Conservation (phyloP, 768 basidiomycete species). For the Terana coerulea region DNA sequence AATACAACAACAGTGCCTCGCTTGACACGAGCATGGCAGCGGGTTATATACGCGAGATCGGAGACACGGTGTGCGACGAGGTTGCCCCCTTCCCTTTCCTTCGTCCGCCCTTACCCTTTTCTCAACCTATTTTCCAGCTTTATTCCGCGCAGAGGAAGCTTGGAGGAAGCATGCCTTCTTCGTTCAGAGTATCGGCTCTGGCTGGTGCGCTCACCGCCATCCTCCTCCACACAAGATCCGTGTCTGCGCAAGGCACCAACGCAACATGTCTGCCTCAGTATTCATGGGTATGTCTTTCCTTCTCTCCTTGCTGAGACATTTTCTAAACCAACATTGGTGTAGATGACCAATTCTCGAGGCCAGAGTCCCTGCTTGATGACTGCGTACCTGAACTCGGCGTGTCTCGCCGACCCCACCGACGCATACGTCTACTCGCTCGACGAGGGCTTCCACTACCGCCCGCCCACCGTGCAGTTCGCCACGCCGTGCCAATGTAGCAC, state of each 20-base stretch:
- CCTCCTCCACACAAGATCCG: not conserved
- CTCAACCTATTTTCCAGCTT: no score
- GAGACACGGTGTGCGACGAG: not conserved
- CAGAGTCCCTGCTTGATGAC: conserved; percentile 15
- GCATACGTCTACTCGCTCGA: conserved; percentile 12
- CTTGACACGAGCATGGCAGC: not conserved
- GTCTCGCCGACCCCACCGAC: conserved; percentile 13
- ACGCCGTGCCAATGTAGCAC: conserved; percentile 52
- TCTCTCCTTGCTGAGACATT: not conserved
- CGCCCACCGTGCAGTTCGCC: conserved; percentile 32
- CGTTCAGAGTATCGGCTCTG: no score
- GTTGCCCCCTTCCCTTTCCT: not conserved
- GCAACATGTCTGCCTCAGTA: conserved; percentile 10
- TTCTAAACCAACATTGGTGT: not conserved
- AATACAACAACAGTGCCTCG: not conserved
- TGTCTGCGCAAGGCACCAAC: conserved; percentile 11
- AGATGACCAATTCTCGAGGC: conserved; percentile 11
- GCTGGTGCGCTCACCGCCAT: not conserved
- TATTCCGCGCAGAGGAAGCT: no score
- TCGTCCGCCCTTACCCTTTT: no score
- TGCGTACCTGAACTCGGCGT: conserved; percentile 16
- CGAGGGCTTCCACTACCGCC: conserved; percentile 34
- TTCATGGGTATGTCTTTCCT: conserved; percentile 4
- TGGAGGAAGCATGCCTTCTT: no score
- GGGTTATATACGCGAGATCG: not conserved